Percentiles rank a stretch among this genome's conserved stretches.
phyloP scores from a whole-genome alignment of 2,329 filamentous ascomycete species.

The Calonectria montana region DNA sequence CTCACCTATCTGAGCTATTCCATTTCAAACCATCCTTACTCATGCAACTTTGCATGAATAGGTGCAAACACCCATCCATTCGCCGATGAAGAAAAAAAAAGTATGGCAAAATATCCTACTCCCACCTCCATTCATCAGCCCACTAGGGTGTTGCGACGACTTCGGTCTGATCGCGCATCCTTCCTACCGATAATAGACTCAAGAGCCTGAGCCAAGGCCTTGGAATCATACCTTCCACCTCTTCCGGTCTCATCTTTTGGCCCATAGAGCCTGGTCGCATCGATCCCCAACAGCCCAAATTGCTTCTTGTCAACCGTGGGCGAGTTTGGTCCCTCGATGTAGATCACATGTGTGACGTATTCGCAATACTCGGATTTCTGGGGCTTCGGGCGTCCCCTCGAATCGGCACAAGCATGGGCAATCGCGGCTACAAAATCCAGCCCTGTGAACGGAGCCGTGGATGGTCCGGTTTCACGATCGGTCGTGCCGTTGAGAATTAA shows the following conservation, averaged over 20 bases:
- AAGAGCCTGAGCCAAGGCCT: constrained; percentile 78
- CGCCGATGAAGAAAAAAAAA: neutral
- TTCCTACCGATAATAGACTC: constrained; percentile 78
- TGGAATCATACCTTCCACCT: constrained; percentile 78
- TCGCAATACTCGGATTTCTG: constrained; percentile 62
- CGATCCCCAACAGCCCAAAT: constrained; percentile 76
- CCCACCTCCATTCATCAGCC: constrained; percentile 34
- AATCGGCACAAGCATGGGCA: constrained; percentile 77
- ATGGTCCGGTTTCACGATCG: constrained; percentile 88
- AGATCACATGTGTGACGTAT: constrained; percentile 88
- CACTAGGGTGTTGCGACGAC: constrained; percentile 58
- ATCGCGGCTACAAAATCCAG: constrained; percentile 87
- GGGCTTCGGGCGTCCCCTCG: constrained; percentile 60
- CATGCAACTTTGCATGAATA: neutral
- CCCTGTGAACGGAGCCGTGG: constrained; percentile 72
- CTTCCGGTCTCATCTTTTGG: constrained; percentile 58
- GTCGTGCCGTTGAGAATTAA: constrained; percentile 85
- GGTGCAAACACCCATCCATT: neutral
- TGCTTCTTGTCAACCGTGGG: constrained; percentile 76
- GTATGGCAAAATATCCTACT: neutral
- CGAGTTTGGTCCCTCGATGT: constrained; percentile 77
- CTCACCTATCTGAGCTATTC: neutral
- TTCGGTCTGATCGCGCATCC: constrained; percentile 50
- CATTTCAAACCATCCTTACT: neutral
- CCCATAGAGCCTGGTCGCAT: constrained; percentile 82